Evolutionary conservation across 768 basidiomycete genomes (phyloP), one percentile per base, ranked within the genome.

Genomic region (Cubamyces lactineus): DNA sequence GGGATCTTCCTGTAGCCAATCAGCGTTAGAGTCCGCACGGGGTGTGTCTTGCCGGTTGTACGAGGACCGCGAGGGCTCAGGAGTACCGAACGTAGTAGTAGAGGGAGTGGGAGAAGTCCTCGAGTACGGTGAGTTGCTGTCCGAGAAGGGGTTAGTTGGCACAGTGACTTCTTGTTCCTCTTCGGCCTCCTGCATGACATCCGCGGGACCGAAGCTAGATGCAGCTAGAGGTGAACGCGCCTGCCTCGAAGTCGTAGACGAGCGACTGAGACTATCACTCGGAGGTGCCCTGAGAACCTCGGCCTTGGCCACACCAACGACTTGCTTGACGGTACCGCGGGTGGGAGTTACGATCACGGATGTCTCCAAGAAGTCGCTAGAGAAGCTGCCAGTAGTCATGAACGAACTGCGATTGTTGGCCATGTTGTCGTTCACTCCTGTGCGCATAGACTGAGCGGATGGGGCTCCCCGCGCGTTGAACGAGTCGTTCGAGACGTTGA

Each of bases 331-430:
- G 49, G 81, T 77, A 30, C 84, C 80, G 61, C 84, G 86, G 26
- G 78, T 80, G 28, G 89, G 85, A 0, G 89, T 91, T 64, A 93
- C 84, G 67, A 93, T 93, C 78, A 88, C 86, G 23, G 91, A 90
- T 0, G 89, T 86, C 71, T 93, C 91, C 62, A 92, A 76, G 76
- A 93, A 82, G 67, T 92, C 91, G 69, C 89, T 92, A 16, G 87
- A 81, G 70, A 82, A 91, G 69, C 88, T 91, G 43, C 86, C 87
- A 45, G 81, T 84, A 28, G 91, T 88, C 80, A 88, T 84, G 75
- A 82, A 90, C 19, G 92, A 92, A 58, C 83, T 79, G 64, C 88
- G 78, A 46, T 65, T 65, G 38, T 85, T 84, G 23, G 47, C 59
- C 38, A 84, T 84, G n/a, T 79, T 72, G 26, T 76, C 83, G 16